Base-by-base conservation (phyloP, 768 basidiomycete genomes). In the Serendipita sp. region DNA sequence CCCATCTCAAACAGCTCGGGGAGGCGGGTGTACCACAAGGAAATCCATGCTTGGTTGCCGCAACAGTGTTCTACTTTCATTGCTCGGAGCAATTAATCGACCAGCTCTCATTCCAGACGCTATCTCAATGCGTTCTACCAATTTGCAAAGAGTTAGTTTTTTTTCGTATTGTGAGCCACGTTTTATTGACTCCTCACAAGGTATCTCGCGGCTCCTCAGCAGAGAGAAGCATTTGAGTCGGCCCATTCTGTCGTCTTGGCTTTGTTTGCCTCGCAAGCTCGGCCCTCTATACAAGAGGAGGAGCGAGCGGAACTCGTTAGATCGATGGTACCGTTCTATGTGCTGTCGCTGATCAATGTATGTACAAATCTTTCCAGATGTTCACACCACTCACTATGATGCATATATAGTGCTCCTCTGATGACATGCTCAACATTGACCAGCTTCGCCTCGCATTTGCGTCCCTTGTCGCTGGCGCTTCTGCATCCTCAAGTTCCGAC, bases 231-330 rank as follows among this genome's bases (percentile, higher is more conserved):
- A n/a, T 93, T 83, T 67, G 90, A 94, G 70, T 86, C 88, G 0
- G 83, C 90, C 0, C 91, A 93, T 70, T 92, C 90, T 7, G 87
- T 88, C 28, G 73, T 93, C 38, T 75, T 94, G 14, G 78, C 90
- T 3, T 76, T 90, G 42, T 85, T 90, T 68, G 79, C 85, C 9
- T 76, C 81, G 30, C 77, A 80, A 67, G 80, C 56, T 42, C 61
- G 9, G 58, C 24, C 42, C 38, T 16, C 65, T 61, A 63, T 26
- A 44, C 42, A 42, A 64, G 64, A 13, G 64, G 45, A 63, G 62
- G 56, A 64, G 69, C 66, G 71, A 74, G 42, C 67, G 70, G 14
- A 69, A 70, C 13, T 81, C 83, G 64, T 76, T 77, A 2, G 79
- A 78, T 64, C 77, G 75, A 61, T 90, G 67, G 78, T 88, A 1